These are phyloP conservation scores for Phytophthora pluvialis DNA, from an alignment of 352 stramenopile genomes.

Conservation along the genomic window DNA sequence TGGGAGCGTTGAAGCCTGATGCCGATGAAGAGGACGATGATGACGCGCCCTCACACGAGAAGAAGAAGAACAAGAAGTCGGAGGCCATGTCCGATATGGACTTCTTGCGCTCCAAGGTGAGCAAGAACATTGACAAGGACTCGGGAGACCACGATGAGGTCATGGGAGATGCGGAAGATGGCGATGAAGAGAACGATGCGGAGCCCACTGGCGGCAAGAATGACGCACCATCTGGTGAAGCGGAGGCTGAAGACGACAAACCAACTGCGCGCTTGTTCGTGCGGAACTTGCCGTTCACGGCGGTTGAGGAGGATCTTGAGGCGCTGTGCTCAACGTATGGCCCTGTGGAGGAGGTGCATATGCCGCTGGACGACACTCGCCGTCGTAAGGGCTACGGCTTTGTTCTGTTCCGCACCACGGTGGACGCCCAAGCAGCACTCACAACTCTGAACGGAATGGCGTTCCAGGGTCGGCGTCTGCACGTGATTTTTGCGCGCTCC, in stretches of 20 bases:
- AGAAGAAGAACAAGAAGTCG: slow-evolving; percentile 26
- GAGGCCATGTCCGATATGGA: slow-evolving; percentile 90
- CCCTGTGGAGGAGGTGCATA: slow-evolving; percentile 93
- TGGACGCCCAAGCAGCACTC: slow-evolving; percentile 91
- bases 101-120: slow-evolving; percentile 94
- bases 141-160: slow-evolving; percentile 36
- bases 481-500: slow-evolving; percentile 92
- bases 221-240: slow-evolving; percentile 3
- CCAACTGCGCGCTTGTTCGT: slow-evolving; percentile 95
- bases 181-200: slow-evolving; percentile 25
- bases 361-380: slow-evolving; percentile 96
- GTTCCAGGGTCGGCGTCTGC: slow-evolving; percentile 96
- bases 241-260: slow-evolving; percentile 40
- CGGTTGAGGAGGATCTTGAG: slow-evolving; percentile 96
- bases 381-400: slow-evolving; percentile 98
- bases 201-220: slow-evolving; percentile 12
- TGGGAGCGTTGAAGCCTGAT: slow-evolving; percentile 35
- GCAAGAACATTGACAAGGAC: slow-evolving; percentile 91
- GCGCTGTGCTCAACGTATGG: slow-evolving; percentile 92
- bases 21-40: slow-evolving; percentile 38
- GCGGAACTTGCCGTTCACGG: slow-evolving; percentile 97
- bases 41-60: slow-evolving; percentile 14
- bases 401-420: slow-evolving; percentile 93
- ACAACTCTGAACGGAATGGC: slow-evolving; percentile 92
- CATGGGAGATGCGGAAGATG: slow-evolving; percentile 50